These are phyloP conservation scores for Aspergillus ostianus DNA, from an alignment of 495 filamentous ascomycete species.

Conservation along the genomic window DNA sequence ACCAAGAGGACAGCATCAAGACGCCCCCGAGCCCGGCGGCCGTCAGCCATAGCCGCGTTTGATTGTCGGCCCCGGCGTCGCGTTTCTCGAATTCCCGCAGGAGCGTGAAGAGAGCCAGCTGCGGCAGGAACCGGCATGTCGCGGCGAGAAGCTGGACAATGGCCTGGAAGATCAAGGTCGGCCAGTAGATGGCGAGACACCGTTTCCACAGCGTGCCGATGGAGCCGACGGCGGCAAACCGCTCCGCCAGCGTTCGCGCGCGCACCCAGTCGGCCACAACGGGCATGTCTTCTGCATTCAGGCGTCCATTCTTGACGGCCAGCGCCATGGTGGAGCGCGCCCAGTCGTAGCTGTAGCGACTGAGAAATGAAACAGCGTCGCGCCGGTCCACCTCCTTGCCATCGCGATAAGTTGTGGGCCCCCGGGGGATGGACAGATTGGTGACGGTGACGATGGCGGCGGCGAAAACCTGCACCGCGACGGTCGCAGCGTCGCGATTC, in stretches of 20 bases:
- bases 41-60: constrained; percentile 12
- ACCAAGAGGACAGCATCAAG: constrained; percentile 15
- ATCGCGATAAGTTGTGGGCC: constrained; percentile 55
- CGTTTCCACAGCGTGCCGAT: constrained; percentile 9
- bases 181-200: constrained; percentile 15
- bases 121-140: constrained; percentile 9
- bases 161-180: constrained; percentile 2
- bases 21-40: constrained; percentile 9
- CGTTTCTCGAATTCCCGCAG: constrained; percentile 17
- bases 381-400: constrained; percentile 56
- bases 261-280: constrained; percentile 13
- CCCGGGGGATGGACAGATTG: constrained; percentile 46
- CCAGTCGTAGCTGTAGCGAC: constrained; percentile 61
- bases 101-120: constrained; percentile 9
- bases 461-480: constrained; percentile 8
- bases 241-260: constrained; percentile 8
- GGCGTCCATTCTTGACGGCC: constrained; percentile 51
- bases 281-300: constrained; percentile 57
- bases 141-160: constrained; percentile 10
- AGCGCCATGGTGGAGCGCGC: constrained; percentile 44
- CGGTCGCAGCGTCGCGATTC: not conserved
- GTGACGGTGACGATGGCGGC: constrained; percentile 4
- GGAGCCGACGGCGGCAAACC: constrained; percentile 1
- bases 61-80: constrained; percentile 11
- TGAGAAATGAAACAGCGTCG: constrained; percentile 55